Evolutionary conservation across 1,284 basidiomycete species (phyloP).

Genomic region (Fomitiporia mediterranea): DNA sequence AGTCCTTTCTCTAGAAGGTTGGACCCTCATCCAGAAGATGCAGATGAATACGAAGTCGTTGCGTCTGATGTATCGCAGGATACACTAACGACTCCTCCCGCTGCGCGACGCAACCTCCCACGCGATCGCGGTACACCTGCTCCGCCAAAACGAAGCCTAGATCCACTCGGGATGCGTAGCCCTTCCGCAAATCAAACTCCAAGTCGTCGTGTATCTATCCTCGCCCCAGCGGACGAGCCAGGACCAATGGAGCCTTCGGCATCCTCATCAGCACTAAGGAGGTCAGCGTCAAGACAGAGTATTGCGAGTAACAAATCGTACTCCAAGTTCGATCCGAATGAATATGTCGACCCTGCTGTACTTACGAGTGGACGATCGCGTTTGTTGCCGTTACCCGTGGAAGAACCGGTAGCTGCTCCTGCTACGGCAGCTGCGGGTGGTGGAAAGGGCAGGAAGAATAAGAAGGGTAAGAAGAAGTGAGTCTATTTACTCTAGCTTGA

Average conservation of each 20-base stretch:
- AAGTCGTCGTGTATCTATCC: conserved; percentile 3
- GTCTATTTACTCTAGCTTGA: not conserved
- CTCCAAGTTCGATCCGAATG: conserved; percentile 27
- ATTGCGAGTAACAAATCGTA: conserved; percentile 28
- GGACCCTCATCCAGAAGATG: conserved; percentile 12
- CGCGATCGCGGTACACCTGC: not conserved
- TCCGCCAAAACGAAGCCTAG: not conserved
- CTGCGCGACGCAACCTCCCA: not conserved
- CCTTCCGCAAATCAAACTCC: not conserved
- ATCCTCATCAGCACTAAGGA: not conserved
- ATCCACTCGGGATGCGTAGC: not conserved
- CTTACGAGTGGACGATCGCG: conserved; percentile 27
- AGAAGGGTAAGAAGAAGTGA: not conserved
- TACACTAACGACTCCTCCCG: conserved; percentile 14
- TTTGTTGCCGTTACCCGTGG: conserved; percentile 5
- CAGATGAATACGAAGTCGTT: conserved; percentile 5
- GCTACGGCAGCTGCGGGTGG: conserved; percentile 19
- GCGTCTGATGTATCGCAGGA: not conserved
- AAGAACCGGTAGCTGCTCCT: not conserved
- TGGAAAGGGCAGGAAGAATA: not conserved
- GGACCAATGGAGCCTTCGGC: conserved; percentile 1
- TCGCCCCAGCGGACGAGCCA: conserved; percentile 6
- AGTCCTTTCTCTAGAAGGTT: conserved; percentile 15
- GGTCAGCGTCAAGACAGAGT: conserved; percentile 28
- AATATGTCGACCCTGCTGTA: conserved; percentile 31